Evolutionary conservation across 2,329 filamentous ascomycete genomes (phyloP), one percentile per base, ranked within the genome.

Genomic region (Diaporthe aspalathi): DNA sequence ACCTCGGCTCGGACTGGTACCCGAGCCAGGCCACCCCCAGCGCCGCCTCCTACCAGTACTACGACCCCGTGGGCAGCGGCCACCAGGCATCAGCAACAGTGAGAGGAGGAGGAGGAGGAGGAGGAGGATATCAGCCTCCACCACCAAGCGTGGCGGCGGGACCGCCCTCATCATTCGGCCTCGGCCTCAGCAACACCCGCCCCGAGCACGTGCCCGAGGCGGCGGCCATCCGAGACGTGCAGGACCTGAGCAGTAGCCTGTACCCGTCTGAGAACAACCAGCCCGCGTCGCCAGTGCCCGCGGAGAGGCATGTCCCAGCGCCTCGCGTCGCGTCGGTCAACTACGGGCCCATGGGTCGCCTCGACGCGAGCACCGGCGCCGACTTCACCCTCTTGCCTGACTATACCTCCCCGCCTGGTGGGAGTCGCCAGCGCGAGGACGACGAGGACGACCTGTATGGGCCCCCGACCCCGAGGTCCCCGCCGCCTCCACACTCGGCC

Each of bases 401-500:
- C 2, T 68, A 68, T 29, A 45, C 52, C 3, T 24, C 65, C 4
- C 52, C 65, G 5, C 24, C 4, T 9, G 16, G 29, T 17, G 38
- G 38, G 11, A 20, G 1, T 14, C 9, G 9, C 17, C 20, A 35
- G 12, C 1, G 11, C 9, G 38, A 54, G 17, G 50, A 16, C 20
- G 50, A 16, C 20, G 8, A 22, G 2, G 65, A 68, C 1, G 52
- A 57, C 12, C 1, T 68, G 1, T 68, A 68, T 24, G 66, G 53
- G 22, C 49, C 65, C 0, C 1, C 49, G 1, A 67, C 65, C 2
- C 66, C 66, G 6, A 17, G 38, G 5, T 50, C 65, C 0, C 65
- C 65, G 20, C 65, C 65, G 50, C 65, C 65, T 17, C 65, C 65
- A 1, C 65, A 67, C 35, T 67, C 65, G 7, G 65, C 65, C 20